A percentile compares a stretch with the other conserved stretches of the same genome.
Evolutionary conservation across 1,284 basidiomycete species (phyloP).

Genomic region (Somion occarium): DNA sequence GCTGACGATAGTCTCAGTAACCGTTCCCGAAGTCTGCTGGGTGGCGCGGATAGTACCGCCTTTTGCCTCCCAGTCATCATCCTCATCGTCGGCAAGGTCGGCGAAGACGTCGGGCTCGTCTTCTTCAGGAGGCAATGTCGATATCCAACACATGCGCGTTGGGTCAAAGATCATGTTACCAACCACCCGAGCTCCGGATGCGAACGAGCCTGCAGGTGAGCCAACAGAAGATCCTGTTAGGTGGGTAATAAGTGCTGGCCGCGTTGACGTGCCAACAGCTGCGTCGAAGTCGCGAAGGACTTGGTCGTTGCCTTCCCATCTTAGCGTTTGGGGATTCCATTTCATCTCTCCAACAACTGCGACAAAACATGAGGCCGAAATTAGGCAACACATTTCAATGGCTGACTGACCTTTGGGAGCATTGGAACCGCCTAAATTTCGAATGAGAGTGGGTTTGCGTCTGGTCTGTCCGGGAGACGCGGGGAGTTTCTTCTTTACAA

Average conservation of each 20-base stretch:
- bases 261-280: slow-evolving; percentile 73
- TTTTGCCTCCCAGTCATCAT: slow-evolving; percentile 66
- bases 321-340: slow-evolving; percentile 85
- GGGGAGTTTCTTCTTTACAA: slow-evolving; percentile 52
- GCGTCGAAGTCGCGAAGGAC: slow-evolving; percentile 87
- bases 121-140: slow-evolving; percentile 77
- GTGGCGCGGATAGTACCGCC: slow-evolving; percentile 74
- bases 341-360: slow-evolving; percentile 92
- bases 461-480: slow-evolving; percentile 43
- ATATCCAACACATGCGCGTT: slow-evolving; percentile 90
- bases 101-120: slow-evolving; percentile 93
- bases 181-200: slow-evolving; percentile 77
- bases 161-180: slow-evolving; percentile 99
- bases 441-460: slow-evolving; percentile 81
- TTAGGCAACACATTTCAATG: neutral
- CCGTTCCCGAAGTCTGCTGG: slow-evolving; percentile 34
- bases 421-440: slow-evolving; percentile 70
- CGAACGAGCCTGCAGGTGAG: slow-evolving; percentile 74
- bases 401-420: slow-evolving; percentile 69
- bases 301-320: slow-evolving; percentile 97
- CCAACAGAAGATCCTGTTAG: slow-evolving; percentile 77
- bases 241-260: slow-evolving; percentile 95
- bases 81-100: slow-evolving; percentile 83
- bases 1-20: slow-evolving; percentile 25
- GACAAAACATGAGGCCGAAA: slow-evolving; percentile 8